Evolutionary conservation across 1,284 basidiomycete species (phyloP), one percentile per base, ranked within the genome.

Genomic region (Hemileia vastatrix): DNA sequence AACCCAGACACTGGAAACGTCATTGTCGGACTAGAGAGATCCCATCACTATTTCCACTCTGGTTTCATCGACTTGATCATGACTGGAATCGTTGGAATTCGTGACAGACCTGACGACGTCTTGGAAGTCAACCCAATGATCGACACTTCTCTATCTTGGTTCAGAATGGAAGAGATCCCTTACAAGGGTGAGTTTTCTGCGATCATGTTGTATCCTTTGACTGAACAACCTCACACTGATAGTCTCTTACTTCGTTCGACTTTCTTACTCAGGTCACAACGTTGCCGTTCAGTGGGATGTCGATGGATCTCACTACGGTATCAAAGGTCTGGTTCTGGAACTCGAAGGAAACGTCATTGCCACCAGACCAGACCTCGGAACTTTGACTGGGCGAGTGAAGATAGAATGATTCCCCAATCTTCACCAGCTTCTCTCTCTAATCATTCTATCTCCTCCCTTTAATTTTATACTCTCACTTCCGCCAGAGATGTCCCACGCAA

Each of bases 41-140:
- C 18, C 24, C 56, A 54, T 32, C 54, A 61, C 19, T 61, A 61
- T 43, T 61, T 61, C 36, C 58, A 61, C 19, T 61, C 58, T 13
- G 58, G 58, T 8, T 61, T 61, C 31, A 23, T 61, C 19, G 58
- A 61, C 36, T 27, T 61, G 13, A 56, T 61, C 15, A n/a, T 61
- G n/a, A n/a, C 8, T 13, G 58, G 58, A 9, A 21, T 61, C 40
- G 58, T 33, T 8, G 58, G 58, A 24, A 57, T 61, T 40, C 52
- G 54, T 27, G 18, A 47, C 8, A 47, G 44, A 24, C 24, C 52
- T 24, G 58, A 61, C 33, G 58, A 56, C n/a, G 44, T 18, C 33
- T n/a, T 61, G 18, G 58, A 27, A 15, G 55, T 61, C 15, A 61
- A 61, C 55, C 58, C 58, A 31, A 18, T 61, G 56, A 45, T 57